Evolutionary conservation across 257 asterid species (phyloP).

Genomic region (Ilex asprella): DNA sequence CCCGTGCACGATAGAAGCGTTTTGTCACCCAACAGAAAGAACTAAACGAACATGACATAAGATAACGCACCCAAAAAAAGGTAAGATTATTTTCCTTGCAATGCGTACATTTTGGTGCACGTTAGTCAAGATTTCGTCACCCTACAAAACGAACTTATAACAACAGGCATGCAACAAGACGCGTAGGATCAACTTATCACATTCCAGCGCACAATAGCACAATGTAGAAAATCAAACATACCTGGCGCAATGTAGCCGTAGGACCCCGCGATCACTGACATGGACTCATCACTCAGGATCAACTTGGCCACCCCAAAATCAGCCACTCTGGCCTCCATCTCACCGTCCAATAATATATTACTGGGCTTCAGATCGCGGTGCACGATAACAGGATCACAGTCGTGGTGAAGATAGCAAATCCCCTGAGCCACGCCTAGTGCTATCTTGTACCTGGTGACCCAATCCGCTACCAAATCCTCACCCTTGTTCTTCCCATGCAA

Average conservation of each 20-base stretch:
- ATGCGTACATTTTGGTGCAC: slow-evolving; percentile 3
- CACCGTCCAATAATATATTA: slow-evolving; percentile 59
- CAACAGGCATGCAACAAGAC: no score
- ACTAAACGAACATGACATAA: slow-evolving; percentile 22
- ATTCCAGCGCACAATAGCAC: no score
- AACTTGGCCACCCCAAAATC: slow-evolving; percentile 89
- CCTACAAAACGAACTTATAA: not conserved
- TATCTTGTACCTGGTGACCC: slow-evolving; percentile 67
- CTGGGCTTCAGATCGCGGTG: slow-evolving; percentile 77
- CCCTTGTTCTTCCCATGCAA: slow-evolving; percentile 66
- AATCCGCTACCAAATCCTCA: slow-evolving; percentile 49
- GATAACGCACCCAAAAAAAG: not conserved
- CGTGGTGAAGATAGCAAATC: slow-evolving; percentile 82
- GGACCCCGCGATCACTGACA: slow-evolving; percentile 90
- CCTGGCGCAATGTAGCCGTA: slow-evolving; percentile 98
- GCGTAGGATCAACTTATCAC: no score
- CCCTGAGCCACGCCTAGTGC: slow-evolving; percentile 92
- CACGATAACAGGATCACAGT: slow-evolving; percentile 75
- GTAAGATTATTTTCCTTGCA: no score
- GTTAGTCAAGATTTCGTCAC: not conserved
- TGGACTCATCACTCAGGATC: slow-evolving; percentile 56
- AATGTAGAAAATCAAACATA: slow-evolving; percentile 3
- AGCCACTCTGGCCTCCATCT: slow-evolving; percentile 80
- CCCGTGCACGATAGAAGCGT: not conserved
- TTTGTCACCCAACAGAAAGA: slow-evolving; percentile 50